Percentiles rank a stretch among this genome's conserved stretches.
phyloP scores from a whole-genome alignment of 129 eudicot species.

The Escallonia herrerae region DNA sequence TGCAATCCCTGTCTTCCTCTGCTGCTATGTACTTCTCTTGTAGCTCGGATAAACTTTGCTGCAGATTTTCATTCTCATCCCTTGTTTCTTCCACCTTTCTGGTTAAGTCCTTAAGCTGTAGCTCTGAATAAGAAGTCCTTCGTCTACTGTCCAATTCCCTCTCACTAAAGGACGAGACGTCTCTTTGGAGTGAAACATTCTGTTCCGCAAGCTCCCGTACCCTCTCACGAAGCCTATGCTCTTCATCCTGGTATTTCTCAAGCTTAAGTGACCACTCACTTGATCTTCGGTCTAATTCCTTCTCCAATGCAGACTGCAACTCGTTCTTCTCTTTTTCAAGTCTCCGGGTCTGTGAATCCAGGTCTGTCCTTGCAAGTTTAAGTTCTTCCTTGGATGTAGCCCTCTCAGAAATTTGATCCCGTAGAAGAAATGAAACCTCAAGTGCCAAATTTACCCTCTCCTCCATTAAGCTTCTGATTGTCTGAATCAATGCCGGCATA shows the following conservation, averaged over 20 bases:
- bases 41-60: slow-evolving; percentile 35
- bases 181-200: slow-evolving; percentile 91
- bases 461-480: slow-evolving; percentile 30
- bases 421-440: slow-evolving; percentile 37
- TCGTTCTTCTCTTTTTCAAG: slow-evolving; percentile 78
- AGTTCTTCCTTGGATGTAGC: slow-evolving; percentile 42
- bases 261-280: slow-evolving; percentile 83
- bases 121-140: slow-evolving; percentile 39
- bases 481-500: slow-evolving; percentile 31
- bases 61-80: slow-evolving; percentile 51
- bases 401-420: slow-evolving; percentile 36
- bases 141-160: slow-evolving; percentile 47
- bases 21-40: slow-evolving; percentile 49
- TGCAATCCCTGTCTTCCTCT: slow-evolving; percentile 59
- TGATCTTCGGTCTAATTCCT: slow-evolving; percentile 84
- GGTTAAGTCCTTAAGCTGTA: slow-evolving; percentile 48
- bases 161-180: slow-evolving; percentile 64
- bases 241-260: slow-evolving; percentile 79
- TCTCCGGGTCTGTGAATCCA: slow-evolving; percentile 45
- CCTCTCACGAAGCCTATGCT: slow-evolving; percentile 87
- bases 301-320: slow-evolving; percentile 63
- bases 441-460: slow-evolving; percentile 38
- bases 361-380: slow-evolving; percentile 29
- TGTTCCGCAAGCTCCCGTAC: slow-evolving; percentile 95
- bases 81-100: slow-evolving; percentile 39